These are phyloP conservation scores for Candida nanaspora DNA, from an alignment of 805 yeast species.

Conservation along the genomic window DNA sequence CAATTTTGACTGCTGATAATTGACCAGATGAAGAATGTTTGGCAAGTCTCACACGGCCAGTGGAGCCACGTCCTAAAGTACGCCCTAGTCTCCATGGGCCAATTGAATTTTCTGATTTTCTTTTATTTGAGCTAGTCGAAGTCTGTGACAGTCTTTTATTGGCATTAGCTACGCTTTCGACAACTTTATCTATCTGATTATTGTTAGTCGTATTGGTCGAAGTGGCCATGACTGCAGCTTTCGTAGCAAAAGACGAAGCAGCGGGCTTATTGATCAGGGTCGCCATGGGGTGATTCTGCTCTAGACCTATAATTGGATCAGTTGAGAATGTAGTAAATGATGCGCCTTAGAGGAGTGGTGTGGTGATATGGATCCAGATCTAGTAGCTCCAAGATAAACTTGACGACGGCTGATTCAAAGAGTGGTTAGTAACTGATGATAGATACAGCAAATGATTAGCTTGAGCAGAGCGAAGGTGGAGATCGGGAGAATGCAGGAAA, in stretches of 20 bases:
- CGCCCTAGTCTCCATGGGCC: slow-evolving; percentile 84
- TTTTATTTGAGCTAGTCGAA: slow-evolving; percentile 30
- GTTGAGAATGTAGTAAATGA: too few relatives aligned
- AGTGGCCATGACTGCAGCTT: slow-evolving; percentile 17
- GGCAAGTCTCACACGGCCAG: slow-evolving; percentile 73
- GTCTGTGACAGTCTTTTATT: slow-evolving; percentile 31
- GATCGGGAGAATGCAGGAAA: too few relatives aligned
- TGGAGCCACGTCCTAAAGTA: slow-evolving; percentile 76
- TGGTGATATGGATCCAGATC: too few relatives aligned
- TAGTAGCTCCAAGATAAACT: too few relatives aligned
- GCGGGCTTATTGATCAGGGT: neutral
- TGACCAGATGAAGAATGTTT: slow-evolving; percentile 64
- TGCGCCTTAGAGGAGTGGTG: too few relatives aligned
- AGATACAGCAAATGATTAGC: too few relatives aligned
- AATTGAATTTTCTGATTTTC: slow-evolving; percentile 36
- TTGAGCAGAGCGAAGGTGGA: too few relatives aligned
- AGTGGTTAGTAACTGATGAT: too few relatives aligned
- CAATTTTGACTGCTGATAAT: slow-evolving; percentile 78
- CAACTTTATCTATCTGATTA: slow-evolving; percentile 37
- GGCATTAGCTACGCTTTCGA: slow-evolving; percentile 29
- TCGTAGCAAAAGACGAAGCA: slow-evolving; percentile 17
- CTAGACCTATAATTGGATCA: too few relatives aligned
- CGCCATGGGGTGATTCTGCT: neutral
- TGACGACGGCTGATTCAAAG: too few relatives aligned
- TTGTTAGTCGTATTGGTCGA: neutral